Evolutionary conservation across 2,329 filamentous ascomycete genomes (phyloP).

Genomic region (Dendryphion nanum): DNA sequence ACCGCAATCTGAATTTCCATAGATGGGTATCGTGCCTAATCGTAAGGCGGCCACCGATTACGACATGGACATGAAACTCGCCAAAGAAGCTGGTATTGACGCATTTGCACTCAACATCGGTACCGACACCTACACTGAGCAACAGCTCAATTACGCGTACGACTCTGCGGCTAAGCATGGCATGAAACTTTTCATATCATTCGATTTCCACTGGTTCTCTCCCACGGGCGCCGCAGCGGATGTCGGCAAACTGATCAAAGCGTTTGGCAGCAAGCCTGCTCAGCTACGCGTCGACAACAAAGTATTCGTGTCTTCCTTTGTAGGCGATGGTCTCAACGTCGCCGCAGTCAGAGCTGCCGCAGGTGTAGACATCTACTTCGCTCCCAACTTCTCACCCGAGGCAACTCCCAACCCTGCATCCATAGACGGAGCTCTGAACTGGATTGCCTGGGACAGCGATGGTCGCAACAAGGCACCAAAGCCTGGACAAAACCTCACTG

Average conservation of each 20-base stretch:
- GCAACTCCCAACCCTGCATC: slow-evolving; percentile 9
- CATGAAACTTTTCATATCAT: slow-evolving; percentile 28
- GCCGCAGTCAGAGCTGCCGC: slow-evolving; percentile 16
- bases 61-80: slow-evolving; percentile 23
- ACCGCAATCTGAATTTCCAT: slow-evolving; percentile 2
- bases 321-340: slow-evolving; percentile 19
- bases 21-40: slow-evolving; percentile 28
- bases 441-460: slow-evolving; percentile 27
- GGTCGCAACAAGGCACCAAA: slow-evolving; percentile 24
- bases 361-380: slow-evolving; percentile 24
- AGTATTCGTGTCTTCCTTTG: slow-evolving; percentile 28
- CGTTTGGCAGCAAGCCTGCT: slow-evolving; percentile 14
- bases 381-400: slow-evolving; percentile 25
- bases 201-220: slow-evolving; percentile 24
- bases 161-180: slow-evolving; percentile 22
- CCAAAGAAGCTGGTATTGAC: slow-evolving; percentile 31
- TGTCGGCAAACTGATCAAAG: slow-evolving; percentile 19
- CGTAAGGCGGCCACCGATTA: slow-evolving; percentile 21
- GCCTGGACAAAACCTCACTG: slow-evolving; percentile 15
- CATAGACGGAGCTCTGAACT: slow-evolving; percentile 28
- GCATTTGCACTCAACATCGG: slow-evolving; percentile 34
- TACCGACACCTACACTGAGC: slow-evolving; percentile 16
- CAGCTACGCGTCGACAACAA: slow-evolving; percentile 27
- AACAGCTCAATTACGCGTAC: slow-evolving; percentile 24
- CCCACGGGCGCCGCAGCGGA: slow-evolving; percentile 8